phyloP scores from a whole-genome alignment of 139 green algal species.

The Pleodorina starrii region DNA sequence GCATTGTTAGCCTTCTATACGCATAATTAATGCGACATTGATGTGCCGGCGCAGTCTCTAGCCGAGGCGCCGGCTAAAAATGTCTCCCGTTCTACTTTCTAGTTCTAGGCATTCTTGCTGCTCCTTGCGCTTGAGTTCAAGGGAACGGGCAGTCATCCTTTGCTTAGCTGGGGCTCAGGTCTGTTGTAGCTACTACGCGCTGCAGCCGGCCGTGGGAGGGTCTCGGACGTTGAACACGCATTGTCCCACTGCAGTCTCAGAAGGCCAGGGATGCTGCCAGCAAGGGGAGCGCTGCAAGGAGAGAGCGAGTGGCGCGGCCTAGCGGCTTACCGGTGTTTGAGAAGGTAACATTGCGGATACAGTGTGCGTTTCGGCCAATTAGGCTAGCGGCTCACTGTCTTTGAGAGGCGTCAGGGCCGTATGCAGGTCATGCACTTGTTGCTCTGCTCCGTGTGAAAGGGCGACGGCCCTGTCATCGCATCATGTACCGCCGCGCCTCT shows the following conservation, averaged over 20 bases:
- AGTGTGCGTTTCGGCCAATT: too few relatives aligned
- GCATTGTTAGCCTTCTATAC: too few relatives aligned
- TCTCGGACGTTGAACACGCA: background rate
- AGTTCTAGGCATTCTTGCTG: background rate
- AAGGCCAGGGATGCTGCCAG: background rate
- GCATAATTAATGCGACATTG: background rate
- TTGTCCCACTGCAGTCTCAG: background rate
- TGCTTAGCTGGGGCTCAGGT: constrained; percentile 37
- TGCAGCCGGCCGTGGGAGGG: background rate
- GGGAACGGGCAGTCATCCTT: background rate
- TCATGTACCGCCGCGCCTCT: too few relatives aligned
- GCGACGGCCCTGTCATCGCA: too few relatives aligned
- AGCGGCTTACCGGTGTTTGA: background rate
- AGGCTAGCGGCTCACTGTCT: too few relatives aligned
- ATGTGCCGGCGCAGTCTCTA: constrained; percentile 11
- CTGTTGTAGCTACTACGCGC: background rate
- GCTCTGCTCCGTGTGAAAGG: too few relatives aligned
- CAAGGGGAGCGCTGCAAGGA: background rate
- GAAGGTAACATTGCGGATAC: background rate
- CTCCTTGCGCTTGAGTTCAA: background rate
- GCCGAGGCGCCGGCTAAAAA: constrained; percentile 5
- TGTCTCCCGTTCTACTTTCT: background rate
- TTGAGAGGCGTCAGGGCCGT: too few relatives aligned
- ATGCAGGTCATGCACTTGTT: too few relatives aligned
- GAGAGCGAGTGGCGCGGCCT: background rate